These are phyloP conservation scores for Letharia columbiana DNA, from an alignment of 495 filamentous ascomycete genomes.

Conservation along the genomic window DNA sequence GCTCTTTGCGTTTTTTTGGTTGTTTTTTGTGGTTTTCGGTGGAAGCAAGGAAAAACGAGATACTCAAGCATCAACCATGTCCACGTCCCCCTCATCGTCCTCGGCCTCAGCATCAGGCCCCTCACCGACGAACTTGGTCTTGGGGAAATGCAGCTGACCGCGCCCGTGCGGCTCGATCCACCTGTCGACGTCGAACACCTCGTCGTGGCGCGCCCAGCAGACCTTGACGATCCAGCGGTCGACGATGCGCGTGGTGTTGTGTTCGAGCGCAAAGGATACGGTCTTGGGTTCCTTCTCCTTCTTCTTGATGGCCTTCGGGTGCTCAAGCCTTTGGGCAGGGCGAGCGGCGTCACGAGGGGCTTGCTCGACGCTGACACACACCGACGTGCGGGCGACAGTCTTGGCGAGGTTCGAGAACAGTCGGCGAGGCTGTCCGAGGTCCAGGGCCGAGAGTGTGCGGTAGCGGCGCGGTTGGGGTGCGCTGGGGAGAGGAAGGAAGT, in stretches of 20 bases:
- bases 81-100: constrained; percentile 16
- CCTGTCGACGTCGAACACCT: neutral
- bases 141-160: constrained; percentile 14
- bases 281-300: constrained; percentile 8
- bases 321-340: neutral
- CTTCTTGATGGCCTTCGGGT: neutral
- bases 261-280: constrained; percentile 6
- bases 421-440: neutral
- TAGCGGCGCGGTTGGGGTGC: neutral
- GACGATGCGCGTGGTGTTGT: constrained; percentile 10
- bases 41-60: neutral
- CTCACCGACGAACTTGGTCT: constrained; percentile 14
- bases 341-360: neutral
- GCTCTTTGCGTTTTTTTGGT: constrained; percentile 15
- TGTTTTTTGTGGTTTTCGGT: neutral
- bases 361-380: neutral
- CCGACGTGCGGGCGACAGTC: neutral
- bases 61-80: constrained; percentile 15
- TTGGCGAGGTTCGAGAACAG: neutral
- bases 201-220: neutral
- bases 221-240: neutral
- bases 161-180: constrained; percentile 15
- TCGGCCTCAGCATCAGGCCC: neutral
- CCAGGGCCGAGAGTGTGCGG: neutral
- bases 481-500: neutral